Base-by-base conservation (phyloP, 2,329 filamentous ascomycete genomes). In the Aspergillus sp. region DNA sequence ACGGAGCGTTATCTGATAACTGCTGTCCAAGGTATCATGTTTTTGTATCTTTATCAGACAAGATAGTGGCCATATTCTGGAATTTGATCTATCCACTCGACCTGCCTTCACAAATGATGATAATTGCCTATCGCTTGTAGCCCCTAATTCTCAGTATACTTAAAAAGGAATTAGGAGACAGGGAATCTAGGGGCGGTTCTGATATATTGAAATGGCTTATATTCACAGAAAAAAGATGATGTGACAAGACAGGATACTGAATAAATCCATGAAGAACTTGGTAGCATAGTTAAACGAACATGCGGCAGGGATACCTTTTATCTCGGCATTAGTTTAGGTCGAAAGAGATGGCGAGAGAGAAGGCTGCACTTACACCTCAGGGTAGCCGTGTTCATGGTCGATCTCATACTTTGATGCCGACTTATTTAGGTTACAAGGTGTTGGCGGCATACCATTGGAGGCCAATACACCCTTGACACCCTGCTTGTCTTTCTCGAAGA, bases 371-470 rank as follows among this genome's bases (percentile, higher is more conserved):
- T 72, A 88, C 86, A 74, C 67, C 43, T 78, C 75, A 32, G 78
- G 73, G 69, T 94, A 96, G 49, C 84, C 78, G 61, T 85, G 78
- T 62, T 90, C 66, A 30, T 53, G 30, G 52, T 71, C 70, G 60
- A 94, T 82, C 69, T 83, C 80, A 67, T 89, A 82, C 63, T 83
- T 71, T 41, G 68, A 67, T 55, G 57, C 53, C 39, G 68, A 67
- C 48, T 76, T 58, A 56, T 73, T 80, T 67, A 82, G 71, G n/a
- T 86, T 83, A 60, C 82, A 82, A 10, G 91, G 93, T 61, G 86
- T 71, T n/a, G 93, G 93, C 48, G 93, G 93, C 69, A 98, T 68
- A 1, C 91, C 90, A 59, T 85, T 76, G 40, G 85, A 77, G 44
- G 86, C 82, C 52, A 96, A 67, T 47, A 90, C 80, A 54, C 74